Evolutionary conservation across 345 rosid genomes (phyloP), one percentile per base, ranked within the genome.

Genomic region (Euphorbia lathyris): DNA sequence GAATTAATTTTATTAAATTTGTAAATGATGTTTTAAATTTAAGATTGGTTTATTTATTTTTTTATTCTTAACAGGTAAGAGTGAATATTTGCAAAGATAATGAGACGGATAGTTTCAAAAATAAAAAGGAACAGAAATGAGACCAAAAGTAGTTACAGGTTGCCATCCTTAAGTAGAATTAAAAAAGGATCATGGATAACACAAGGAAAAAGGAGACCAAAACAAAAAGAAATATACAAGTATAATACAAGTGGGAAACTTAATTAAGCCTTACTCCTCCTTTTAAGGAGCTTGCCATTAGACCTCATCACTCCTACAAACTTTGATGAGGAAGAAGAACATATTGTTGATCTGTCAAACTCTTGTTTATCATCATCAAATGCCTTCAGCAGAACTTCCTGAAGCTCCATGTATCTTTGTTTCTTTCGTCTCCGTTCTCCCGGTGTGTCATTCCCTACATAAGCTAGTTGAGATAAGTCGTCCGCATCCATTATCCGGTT

Each of bases 401-500:
- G 87, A 43, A 89, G 84, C 72, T 93, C 91, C 60, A 67, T 23
- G 71, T 83, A 86, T 79, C 90, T 85, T 72, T 52, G 83, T 69
- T 62, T 84, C 82, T 88, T 93, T 17, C 80, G 71, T 14, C 23
- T 58, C 40, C 75, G 77, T 72, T 86, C 92, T 62, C 88, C 91
- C 0, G 78, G 76, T 17, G 85, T 79, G 27, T 83, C 93, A 4
- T 83, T 80, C 66, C 87, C 87, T 27, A 72, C 20, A n/a, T 74
- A 72, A 7, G 88, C 88, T 1, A 93, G 81, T 74, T 86, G 82
- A 3, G 85, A 76, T 17, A 86, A 69, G 73, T 89, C 94, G 5
- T 83, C 89, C 0, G 82, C 85, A 20, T 89, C 94, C 87, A 93
- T 91, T 70, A 93, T 89, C 77, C 82, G 84, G 80, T 87, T 85